Base-by-base conservation (phyloP, 441 rosid species). In the Adansonia madagascariensis region DNA sequence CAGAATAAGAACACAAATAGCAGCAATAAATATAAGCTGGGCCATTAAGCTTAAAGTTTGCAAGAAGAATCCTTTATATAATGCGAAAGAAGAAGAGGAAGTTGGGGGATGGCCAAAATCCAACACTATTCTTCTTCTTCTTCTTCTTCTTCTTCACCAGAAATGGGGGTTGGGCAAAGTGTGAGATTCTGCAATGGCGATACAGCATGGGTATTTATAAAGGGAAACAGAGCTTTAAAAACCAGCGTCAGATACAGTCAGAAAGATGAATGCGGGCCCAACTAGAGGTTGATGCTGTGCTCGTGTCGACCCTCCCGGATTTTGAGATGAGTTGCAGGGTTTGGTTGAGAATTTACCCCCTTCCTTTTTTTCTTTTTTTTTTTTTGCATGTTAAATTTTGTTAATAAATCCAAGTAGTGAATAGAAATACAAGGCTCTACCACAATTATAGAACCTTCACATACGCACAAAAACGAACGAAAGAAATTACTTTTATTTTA, bases 11-110 rank as follows among this genome's bases (percentile, higher is more conserved):
- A 74, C 68, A 17, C 79, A 41, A 18, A 88, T 22, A 57, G 82
- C 8, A 50, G 74, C 69, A 31, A 78, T 4, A 53, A 86, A 73
- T 76, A 55, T 73, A 14, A 43, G 64, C 20, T 76, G 86, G 59
- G 88, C 85, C 94, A 89, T 90, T 81, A 82, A 59, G 59, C 59
- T 44, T 72, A 15, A 47, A 8, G 0, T 35, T 22, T 15, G 3
- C 68, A 8, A 9, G 4, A 49, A 22, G 3, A 57, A 63, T 4
- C 46, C 8, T 6, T 35, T 10, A 61, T 60, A 52, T 71, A 8
- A 72, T 78, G 69, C 52, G 75, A 78, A 76, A 64, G 79, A 66
- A 71, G 80, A 73, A 59, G 80, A 75, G 9, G 65, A 11, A 15
- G 14, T 71, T 39, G 20, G 59, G 49, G 59, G 49, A 35, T 43